Conservation (phyloP, 148 eudicot genomes). For the Rhododendron griersonianum region DNA sequence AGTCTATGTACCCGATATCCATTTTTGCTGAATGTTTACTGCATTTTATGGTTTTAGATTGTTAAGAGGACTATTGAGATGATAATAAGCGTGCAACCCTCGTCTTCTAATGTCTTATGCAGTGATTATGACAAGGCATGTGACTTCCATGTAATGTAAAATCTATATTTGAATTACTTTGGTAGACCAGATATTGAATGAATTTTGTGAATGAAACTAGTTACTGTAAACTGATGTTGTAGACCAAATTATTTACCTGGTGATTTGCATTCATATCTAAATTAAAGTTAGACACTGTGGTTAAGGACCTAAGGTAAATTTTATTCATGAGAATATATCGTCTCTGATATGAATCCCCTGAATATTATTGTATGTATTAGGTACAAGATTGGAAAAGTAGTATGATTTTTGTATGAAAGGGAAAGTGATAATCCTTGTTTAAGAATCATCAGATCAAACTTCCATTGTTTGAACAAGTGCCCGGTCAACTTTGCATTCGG, state of each 20-base stretch:
- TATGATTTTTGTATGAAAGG: too few relatives aligned
- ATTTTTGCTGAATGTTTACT: neutral
- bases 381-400: too few relatives aligned
- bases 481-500: too few relatives aligned
- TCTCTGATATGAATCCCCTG: neutral
- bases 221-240: neutral
- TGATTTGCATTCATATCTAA: neutral
- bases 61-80: conserved; percentile 51
- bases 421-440: too few relatives aligned
- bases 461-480: too few relatives aligned
- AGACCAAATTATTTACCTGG: neutral
- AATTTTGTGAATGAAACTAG: neutral
- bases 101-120: conserved; percentile 50
- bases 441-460: too few relatives aligned
- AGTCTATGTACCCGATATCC: neutral
- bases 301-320: neutral
- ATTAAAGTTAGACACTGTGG: neutral
- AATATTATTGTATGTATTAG: too few relatives aligned
- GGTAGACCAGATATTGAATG: neutral
- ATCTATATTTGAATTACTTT: neutral
- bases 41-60: conserved; percentile 45
- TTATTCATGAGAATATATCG: neutral
- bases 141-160: neutral
- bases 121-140: conserved; percentile 52
- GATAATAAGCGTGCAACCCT: conserved; percentile 18